Base-by-base conservation (phyloP, 2,329 filamentous ascomycete species). In the Penicillium rolfsii region DNA sequence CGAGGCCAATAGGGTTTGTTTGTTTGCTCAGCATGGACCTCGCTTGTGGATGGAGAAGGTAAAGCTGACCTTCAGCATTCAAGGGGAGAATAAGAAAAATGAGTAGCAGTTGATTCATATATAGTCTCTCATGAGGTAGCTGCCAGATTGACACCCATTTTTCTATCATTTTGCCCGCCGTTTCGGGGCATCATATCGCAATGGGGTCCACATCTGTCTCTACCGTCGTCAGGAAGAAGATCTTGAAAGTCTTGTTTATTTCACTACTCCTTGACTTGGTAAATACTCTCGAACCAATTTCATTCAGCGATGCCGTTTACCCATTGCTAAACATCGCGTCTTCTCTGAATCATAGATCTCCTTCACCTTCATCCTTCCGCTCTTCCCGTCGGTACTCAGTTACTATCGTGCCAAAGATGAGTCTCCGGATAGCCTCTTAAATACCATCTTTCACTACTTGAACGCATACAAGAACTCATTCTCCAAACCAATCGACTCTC, bases 401-500 rank as follows among this genome's bases (percentile, higher is more conserved):
- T 52, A 40, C 36, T 52, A 40, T 7, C 30, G 33, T 5, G 22
- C 12, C 33, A 52, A 40, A 38, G 50, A 40, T 52, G 50, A 52
- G 4, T 40, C 50, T 4, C 50, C 50, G 2, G 28, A 22, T 9
- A 40, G 50, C 35, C 35, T 40, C 12, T 24, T 40, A 12, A 52
- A 40, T 16, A 19, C 35, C 35, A 26, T 40, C 9, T 52, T 52
- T 14, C 22, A 40, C 19, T 52, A 40, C 14, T 24, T 40, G n/a
- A 52, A 52, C 36, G 36, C 26, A 1, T 52, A 57, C 24, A 52
- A 57, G 16, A 36, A 57, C 19, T 28, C 33, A 8, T 98, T 98
- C 73, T 88, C 91, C 38, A 88, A 89, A 55, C 93, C 93, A 41
- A 97, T 98, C 76, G 94, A 96, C 73, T 93, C 93, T 61, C 88